Conservation (phyloP, 345 rosid genomes). For the Trapa bicornis region DNA sequence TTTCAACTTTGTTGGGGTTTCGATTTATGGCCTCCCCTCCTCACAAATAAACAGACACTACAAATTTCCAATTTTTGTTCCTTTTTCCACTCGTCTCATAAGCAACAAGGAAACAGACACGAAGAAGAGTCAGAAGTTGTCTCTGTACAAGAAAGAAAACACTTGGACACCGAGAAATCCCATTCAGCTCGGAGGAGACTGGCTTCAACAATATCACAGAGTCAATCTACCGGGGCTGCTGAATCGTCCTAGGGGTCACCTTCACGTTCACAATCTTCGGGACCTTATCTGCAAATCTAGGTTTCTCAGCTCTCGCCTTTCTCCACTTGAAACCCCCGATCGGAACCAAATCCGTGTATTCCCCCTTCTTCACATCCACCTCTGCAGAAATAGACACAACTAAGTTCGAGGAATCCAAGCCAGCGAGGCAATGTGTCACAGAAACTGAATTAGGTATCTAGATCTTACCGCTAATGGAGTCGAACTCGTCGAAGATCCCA, state of each 20-base stretch:
- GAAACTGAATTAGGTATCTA: neutral
- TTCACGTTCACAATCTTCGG: slow-evolving; percentile 42
- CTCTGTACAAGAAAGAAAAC: neutral
- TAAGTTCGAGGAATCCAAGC: neutral
- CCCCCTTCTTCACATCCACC: slow-evolving; percentile 8
- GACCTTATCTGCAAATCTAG: slow-evolving; percentile 29
- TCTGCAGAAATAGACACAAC: slow-evolving; percentile 11
- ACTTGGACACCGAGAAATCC: neutral
- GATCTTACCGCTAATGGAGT: slow-evolving; percentile 11
- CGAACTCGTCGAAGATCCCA: slow-evolving; percentile 15
- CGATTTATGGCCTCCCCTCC: neutral
- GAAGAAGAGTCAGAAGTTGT: neutral
- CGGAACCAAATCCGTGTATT: slow-evolving; percentile 23
- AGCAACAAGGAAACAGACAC: neutral
- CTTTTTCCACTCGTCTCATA: too few species aligned
- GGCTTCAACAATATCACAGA: neutral
- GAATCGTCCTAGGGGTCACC: slow-evolving; percentile 52
- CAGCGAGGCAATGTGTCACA: neutral
- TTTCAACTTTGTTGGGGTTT: neutral
- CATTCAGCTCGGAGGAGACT: neutral
- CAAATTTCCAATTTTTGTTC: too few species aligned
- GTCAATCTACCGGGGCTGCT: slow-evolving; percentile 40
- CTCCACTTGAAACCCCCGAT: slow-evolving; percentile 28
- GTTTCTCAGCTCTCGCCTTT: slow-evolving; percentile 20
- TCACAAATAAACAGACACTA: neutral